Conservation (phyloP, 2,329 filamentous ascomycete species). For the Exophiala lecanii-corni region DNA sequence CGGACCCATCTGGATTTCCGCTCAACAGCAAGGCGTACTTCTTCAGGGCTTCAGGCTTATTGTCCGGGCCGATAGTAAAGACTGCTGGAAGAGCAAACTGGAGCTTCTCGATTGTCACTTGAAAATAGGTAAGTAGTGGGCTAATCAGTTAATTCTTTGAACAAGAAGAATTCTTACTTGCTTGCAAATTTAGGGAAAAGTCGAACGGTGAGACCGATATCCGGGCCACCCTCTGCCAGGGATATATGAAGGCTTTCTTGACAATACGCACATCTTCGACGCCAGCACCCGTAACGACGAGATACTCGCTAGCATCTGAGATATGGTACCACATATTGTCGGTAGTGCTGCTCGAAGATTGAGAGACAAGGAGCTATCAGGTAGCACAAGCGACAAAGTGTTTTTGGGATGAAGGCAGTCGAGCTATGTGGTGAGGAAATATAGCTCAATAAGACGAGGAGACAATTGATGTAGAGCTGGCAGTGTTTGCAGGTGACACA, state of each 20-base stretch:
- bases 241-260: constrained; percentile 70
- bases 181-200: constrained; percentile 75
- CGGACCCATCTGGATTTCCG: constrained; percentile 50
- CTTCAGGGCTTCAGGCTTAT: constrained; percentile 64
- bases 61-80: constrained; percentile 78
- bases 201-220: constrained; percentile 55
- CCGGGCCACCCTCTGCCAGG: constrained; percentile 56
- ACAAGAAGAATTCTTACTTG: no score
- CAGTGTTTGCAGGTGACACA: no score
- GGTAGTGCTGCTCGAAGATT: not conserved
- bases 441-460: not conserved
- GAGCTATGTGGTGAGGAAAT: constrained; percentile 11
- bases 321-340: constrained; percentile 55
- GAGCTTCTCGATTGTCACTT: constrained; percentile 85
- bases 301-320: constrained; percentile 74
- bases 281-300: constrained; percentile 77
- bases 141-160: no score
- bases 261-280: constrained; percentile 70
- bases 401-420: no score
- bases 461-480: no score
- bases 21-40: constrained; percentile 81
- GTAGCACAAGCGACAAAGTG: not conserved
- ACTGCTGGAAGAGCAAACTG: constrained; percentile 78
- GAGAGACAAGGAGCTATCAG: not conserved
- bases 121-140: no score